phyloP scores from a whole-genome alignment of 2,329 filamentous ascomycete species.

The Cordyceps javanica region DNA sequence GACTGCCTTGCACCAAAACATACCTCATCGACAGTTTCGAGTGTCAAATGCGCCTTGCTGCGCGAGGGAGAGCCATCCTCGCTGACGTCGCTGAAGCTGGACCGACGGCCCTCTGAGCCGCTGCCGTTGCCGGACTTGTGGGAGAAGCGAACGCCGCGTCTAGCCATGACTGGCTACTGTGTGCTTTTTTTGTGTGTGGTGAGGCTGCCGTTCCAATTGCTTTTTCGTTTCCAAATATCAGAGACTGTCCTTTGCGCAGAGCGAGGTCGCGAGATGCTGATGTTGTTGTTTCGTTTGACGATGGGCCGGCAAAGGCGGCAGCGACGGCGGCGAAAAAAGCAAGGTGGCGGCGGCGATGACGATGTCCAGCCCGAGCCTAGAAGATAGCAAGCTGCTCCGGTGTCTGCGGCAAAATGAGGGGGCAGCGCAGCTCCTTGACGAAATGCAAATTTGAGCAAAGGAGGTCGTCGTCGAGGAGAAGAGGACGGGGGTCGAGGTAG shows the following conservation, averaged over 20 bases:
- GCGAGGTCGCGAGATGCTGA: background rate
- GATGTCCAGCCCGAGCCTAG: background rate
- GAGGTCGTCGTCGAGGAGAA: background rate
- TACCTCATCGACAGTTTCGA: slow-evolving; percentile 32
- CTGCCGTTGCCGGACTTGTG: slow-evolving; percentile 43
- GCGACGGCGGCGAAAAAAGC: background rate
- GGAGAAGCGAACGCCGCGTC: slow-evolving; percentile 49
- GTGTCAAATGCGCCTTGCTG: slow-evolving; percentile 21
- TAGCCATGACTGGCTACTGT: slow-evolving; percentile 23
- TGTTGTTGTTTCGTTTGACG: background rate
- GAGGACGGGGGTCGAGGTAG: background rate
- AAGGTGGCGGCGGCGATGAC: slow-evolving; percentile 4
- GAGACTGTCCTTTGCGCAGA: background rate
- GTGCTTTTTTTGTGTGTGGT: background rate
- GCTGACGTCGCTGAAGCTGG: slow-evolving; percentile 66
- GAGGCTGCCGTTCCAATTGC: too few species aligned
- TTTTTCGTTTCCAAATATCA: too few species aligned
- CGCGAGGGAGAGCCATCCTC: slow-evolving; percentile 40
- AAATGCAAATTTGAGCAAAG: background rate
- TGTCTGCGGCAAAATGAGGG: background rate
- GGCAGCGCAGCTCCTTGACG: background rate
- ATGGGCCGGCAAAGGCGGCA: background rate
- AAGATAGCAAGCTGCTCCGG: background rate
- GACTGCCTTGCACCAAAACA: background rate
- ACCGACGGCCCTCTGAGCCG: slow-evolving; percentile 50